Conservation (phyloP, 257 asterid species). For the Knoxia roxburghii region DNA sequence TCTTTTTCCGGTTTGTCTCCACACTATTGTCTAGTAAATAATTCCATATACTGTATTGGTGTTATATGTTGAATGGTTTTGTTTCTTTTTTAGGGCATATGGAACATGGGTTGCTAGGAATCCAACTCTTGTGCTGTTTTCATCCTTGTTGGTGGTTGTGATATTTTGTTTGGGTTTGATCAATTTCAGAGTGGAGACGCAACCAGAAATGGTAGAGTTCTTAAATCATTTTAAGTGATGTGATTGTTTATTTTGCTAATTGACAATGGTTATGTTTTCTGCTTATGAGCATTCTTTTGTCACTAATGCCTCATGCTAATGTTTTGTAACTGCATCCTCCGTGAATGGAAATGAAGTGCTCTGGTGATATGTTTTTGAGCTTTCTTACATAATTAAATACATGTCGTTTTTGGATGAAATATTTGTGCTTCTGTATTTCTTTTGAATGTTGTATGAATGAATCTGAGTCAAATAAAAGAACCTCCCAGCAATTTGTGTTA, state of each 20-base stretch:
- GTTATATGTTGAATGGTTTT: neutral
- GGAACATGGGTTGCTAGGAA: slow-evolving; percentile 99
- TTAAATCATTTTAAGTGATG: neutral
- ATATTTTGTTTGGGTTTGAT: slow-evolving; percentile 84
- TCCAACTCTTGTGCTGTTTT: slow-evolving; percentile 74
- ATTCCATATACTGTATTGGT: slow-evolving; percentile 12
- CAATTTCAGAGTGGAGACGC: slow-evolving; percentile 87
- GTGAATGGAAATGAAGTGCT: too few relatives aligned
- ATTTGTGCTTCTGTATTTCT: neutral
- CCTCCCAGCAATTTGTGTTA: neutral
- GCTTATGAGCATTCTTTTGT: neutral
- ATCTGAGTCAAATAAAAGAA: neutral
- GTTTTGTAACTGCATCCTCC: too few relatives aligned
- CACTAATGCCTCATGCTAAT: neutral
- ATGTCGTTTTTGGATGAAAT: too few relatives aligned
- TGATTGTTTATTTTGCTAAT: neutral
- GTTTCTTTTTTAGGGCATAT: slow-evolving; percentile 60
- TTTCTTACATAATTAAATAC: too few relatives aligned
- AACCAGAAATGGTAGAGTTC: slow-evolving; percentile 84
- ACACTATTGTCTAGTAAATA: slow-evolving; percentile 8
- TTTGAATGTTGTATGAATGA: neutral
- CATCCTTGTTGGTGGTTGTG: slow-evolving; percentile 63
- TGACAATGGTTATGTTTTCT: neutral
- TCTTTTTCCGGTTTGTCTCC: slow-evolving; percentile 66
- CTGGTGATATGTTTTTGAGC: too few relatives aligned